phyloP scores from a whole-genome alignment of 2,329 filamentous ascomycete species.

The Emergomyces pasteurianus region DNA sequence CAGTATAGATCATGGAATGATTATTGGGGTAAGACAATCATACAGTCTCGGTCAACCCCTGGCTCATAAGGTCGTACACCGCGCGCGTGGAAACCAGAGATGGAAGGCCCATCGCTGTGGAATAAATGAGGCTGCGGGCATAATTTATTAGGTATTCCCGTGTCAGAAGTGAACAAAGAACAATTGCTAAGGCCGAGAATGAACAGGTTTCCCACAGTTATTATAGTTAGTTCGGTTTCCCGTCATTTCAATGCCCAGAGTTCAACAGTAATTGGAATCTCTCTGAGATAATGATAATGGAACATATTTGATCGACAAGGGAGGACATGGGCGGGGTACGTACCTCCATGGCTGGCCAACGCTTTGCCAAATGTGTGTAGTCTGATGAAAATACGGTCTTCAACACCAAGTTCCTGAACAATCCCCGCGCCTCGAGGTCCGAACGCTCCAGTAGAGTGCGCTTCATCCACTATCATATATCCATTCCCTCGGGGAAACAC shows the following conservation, averaged over 20 bases:
- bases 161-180: slow-evolving; percentile 50
- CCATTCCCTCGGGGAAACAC: slow-evolving; percentile 46
- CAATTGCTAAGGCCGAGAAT: slow-evolving; percentile 34
- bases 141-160: slow-evolving; percentile 62
- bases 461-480: slow-evolving; percentile 46
- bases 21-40: slow-evolving; percentile 8
- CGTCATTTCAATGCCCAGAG: background rate
- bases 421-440: slow-evolving; percentile 39
- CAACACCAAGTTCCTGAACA: slow-evolving; percentile 38
- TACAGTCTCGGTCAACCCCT: slow-evolving; percentile 38
- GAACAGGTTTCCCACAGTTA: background rate
- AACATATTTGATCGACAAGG: background rate
- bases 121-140: slow-evolving; percentile 63
- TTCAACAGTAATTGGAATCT: background rate
- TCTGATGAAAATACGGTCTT: slow-evolving; percentile 38
- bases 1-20: background rate
- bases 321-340: background rate
- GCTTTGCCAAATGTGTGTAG: slow-evolving; percentile 46
- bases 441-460: slow-evolving; percentile 42
- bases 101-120: slow-evolving; percentile 54
- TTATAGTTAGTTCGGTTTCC: background rate
- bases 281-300: background rate
- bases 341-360: slow-evolving; percentile 54
- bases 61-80: slow-evolving; percentile 45
- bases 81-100: slow-evolving; percentile 47